A percentile compares a stretch with the other conserved stretches of the same genome.
Evolutionary conservation across 805 yeast genomes (phyloP).

Genomic region (Wickerhamia fluorescens): DNA sequence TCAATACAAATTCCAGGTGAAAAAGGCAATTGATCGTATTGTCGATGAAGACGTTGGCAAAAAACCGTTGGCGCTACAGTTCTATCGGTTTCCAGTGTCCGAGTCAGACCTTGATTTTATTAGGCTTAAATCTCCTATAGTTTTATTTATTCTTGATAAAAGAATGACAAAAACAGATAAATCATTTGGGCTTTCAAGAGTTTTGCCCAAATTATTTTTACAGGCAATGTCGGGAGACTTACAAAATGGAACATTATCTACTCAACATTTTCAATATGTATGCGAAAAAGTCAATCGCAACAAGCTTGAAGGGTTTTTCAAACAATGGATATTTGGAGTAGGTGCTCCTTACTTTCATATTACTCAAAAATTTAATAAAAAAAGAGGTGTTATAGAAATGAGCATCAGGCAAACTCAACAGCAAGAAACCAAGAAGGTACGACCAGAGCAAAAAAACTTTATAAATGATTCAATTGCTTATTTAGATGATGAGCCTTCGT

Average conservation of each 20-base stretch:
- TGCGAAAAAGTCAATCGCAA: constrained; percentile 92
- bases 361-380: constrained; percentile 88
- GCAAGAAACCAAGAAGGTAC: constrained; percentile 41
- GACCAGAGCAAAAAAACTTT: constrained; percentile 35
- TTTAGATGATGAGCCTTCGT: constrained; percentile 35
- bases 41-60: constrained; percentile 71
- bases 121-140: constrained; percentile 76
- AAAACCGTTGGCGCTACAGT: constrained; percentile 74
- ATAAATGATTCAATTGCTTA: constrained; percentile 38
- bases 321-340: constrained; percentile 86
- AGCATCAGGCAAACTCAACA: constrained; percentile 85
- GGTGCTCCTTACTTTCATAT: constrained; percentile 88
- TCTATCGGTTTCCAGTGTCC: constrained; percentile 54
- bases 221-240: constrained; percentile 96
- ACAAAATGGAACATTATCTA: constrained; percentile 65
- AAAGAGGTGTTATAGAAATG: constrained; percentile 90
- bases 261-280: constrained; percentile 83
- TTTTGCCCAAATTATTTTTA: constrained; percentile 80
- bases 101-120: constrained; percentile 62
- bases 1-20: constrained; percentile 68
- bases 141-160: constrained; percentile 74
- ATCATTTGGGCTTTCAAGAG: constrained; percentile 86
- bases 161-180: constrained; percentile 96
- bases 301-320: constrained; percentile 74
- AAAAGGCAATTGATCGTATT: constrained; percentile 55